Percentiles rank a stretch among this genome's conserved stretches.
phyloP scores from a whole-genome alignment of 306 rosid genomes.

The Dryas alaskensis region DNA sequence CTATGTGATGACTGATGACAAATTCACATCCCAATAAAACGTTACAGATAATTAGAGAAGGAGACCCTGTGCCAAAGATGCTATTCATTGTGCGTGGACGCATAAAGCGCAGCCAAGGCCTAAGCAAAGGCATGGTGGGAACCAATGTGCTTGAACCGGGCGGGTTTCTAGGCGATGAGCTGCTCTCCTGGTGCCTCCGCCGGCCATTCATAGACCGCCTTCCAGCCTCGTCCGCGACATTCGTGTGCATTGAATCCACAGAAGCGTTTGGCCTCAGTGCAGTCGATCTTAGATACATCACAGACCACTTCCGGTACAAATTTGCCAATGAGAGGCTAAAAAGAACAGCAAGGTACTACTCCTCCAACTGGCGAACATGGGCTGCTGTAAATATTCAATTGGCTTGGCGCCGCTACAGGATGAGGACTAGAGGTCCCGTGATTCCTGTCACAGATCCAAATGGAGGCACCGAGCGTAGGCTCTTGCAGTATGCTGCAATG shows the following conservation, averaged over 20 bases:
- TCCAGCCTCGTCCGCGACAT: constrained; percentile 89
- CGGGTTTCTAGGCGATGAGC: constrained; percentile 87
- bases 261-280: constrained; percentile 85
- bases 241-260: constrained; percentile 62
- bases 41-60: constrained; percentile 86
- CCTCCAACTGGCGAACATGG: constrained; percentile 99
- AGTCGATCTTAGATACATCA: constrained; percentile 64
- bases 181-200: constrained; percentile 89
- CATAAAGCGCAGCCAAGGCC: constrained; percentile 64
- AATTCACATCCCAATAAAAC: too few relatives aligned
- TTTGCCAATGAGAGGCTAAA: constrained; percentile 88
- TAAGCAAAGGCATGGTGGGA: constrained; percentile 91
- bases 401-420: constrained; percentile 78
- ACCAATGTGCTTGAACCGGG: constrained; percentile 80
- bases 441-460: constrained; percentile 44
- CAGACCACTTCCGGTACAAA: constrained; percentile 91
- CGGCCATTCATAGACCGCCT: constrained; percentile 81
- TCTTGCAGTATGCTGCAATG: constrained; percentile 92
- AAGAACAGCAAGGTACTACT: constrained; percentile 89
- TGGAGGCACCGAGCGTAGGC: constrained; percentile 58
- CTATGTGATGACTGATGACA: not conserved
- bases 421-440: constrained; percentile 83
- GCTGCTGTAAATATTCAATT: constrained; percentile 90
- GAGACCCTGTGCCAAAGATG: constrained; percentile 90
- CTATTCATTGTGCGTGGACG: constrained; percentile 80